Percentiles rank a stretch among this genome's conserved stretches.
These are phyloP conservation scores for Lojkania enalia DNA, from an alignment of 2,329 filamentous ascomycete species.

Conservation along the genomic window DNA sequence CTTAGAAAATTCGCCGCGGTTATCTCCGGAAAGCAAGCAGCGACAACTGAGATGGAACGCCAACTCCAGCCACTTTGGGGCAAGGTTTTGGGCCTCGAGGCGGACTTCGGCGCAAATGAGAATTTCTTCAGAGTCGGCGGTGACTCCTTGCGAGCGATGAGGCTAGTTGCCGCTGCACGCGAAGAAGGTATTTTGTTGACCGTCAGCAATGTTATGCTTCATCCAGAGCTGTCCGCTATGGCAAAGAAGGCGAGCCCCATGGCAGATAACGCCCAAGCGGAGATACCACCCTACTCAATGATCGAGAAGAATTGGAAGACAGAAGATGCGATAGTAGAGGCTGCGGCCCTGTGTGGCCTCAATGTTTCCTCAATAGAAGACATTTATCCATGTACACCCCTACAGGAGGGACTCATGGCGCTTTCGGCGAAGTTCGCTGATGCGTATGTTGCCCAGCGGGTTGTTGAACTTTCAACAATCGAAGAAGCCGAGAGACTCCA, in stretches of 20 bases:
- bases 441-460: conserved; percentile 45
- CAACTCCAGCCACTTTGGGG: conserved; percentile 36
- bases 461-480: conserved; percentile 32
- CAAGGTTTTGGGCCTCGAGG: conserved; percentile 36
- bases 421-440: conserved; percentile 43
- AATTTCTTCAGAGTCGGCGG: conserved; percentile 55
- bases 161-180: conserved; percentile 59
- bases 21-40: conserved; percentile 49
- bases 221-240: conserved; percentile 52
- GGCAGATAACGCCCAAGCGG: conserved; percentile 18
- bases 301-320: conserved; percentile 27
- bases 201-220: conserved; percentile 60
- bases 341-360: conserved; percentile 39
- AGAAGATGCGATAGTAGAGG: conserved; percentile 43
- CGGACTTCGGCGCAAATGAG: conserved; percentile 38
- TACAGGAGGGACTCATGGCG: conserved; percentile 48
- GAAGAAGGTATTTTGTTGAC: conserved; percentile 54
- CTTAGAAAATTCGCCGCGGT: conserved; percentile 37
- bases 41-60: conserved; percentile 35
- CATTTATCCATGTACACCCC: conserved; percentile 48
- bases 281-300: conserved; percentile 41
- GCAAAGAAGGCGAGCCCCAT: conserved; percentile 40
- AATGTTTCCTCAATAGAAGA: conserved; percentile 38
- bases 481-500: conserved; percentile 39
- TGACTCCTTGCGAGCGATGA: conserved; percentile 58